A percentile compares a stretch with the other conserved stretches of the same genome.
These are phyloP conservation scores for Alternaria dauci DNA, from an alignment of 2,329 filamentous ascomycete species.

Conservation along the genomic window DNA sequence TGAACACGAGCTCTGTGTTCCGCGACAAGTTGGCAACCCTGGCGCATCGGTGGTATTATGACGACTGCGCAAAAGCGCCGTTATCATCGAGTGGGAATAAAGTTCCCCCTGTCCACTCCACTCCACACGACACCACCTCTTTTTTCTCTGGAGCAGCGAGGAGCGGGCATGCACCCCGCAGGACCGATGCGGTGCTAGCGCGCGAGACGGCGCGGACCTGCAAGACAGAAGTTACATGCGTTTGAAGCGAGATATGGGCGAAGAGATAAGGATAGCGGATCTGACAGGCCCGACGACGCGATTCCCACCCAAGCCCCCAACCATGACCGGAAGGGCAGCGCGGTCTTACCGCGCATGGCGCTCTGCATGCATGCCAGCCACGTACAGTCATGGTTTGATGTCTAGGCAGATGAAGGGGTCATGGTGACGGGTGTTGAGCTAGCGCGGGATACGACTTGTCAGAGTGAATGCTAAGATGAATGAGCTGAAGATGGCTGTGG, in stretches of 20 bases:
- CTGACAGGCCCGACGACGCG: slow-evolving; percentile 15
- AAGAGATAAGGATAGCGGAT: slow-evolving; percentile 15
- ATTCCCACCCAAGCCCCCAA: background rate
- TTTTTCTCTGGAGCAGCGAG: background rate
- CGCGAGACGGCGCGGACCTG: slow-evolving; percentile 7
- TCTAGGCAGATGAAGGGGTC: background rate
- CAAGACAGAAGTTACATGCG: slow-evolving; percentile 10
- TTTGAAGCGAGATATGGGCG: slow-evolving; percentile 9
- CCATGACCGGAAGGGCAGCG: background rate
- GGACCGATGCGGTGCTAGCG: slow-evolving; percentile 8
- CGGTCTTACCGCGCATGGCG: slow-evolving; percentile 1
- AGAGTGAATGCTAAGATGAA: background rate
- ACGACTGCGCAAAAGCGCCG: background rate
- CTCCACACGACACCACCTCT: slow-evolving; percentile 3
- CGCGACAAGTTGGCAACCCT: background rate
- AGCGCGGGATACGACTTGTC: background rate
- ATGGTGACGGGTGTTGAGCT: background rate
- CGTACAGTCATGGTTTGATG: slow-evolving; percentile 6
- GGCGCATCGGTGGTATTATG: background rate
- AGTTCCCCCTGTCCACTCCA: background rate
- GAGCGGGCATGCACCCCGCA: slow-evolving; percentile 32
- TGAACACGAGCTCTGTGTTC: background rate
- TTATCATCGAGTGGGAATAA: slow-evolving; percentile 3
- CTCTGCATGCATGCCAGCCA: slow-evolving; percentile 1
- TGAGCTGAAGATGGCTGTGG: background rate